phyloP scores from a whole-genome alignment of 1,139 yeast genomes.

The Saccharomycopsis hybrid region DNA sequence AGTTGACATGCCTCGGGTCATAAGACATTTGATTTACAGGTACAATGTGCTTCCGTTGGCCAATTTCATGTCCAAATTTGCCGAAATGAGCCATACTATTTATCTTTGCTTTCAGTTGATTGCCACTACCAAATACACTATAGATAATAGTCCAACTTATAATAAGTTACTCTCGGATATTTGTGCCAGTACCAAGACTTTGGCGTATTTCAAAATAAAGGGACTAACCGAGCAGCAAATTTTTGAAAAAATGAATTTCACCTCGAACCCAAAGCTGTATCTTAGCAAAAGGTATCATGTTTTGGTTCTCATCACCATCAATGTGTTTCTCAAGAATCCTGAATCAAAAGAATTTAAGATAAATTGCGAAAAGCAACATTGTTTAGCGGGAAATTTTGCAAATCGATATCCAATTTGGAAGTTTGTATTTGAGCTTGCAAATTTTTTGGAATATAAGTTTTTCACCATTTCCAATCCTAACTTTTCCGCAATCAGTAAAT shows the following conservation, averaged over 20 bases:
- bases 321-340: conserved; percentile 2
- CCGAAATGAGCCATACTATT: not conserved
- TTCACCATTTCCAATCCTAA: conserved; percentile 16
- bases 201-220: conserved; percentile 1
- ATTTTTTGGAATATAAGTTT: conserved; percentile 7
- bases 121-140: not conserved
- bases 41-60: conserved; percentile 9
- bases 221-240: conserved; percentile 13
- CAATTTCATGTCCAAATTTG: conserved; percentile 2
- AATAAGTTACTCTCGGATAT: conserved; percentile 1
- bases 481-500: not conserved
- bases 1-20: not conserved
- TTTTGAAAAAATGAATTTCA: conserved; percentile 11
- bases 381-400: conserved; percentile 1
- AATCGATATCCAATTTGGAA: conserved; percentile 12
- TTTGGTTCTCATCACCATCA: conserved; percentile 1
- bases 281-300: conserved; percentile 1
- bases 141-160: not conserved
- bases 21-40: conserved; percentile 1
- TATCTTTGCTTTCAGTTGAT: not conserved
- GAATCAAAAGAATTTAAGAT: conserved; percentile 6
- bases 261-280: conserved; percentile 8
- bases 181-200: conserved; percentile 9
- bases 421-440: conserved; percentile 13
- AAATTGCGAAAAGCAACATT: conserved; percentile 11